phyloP scores from a whole-genome alignment of 176 grass and related monocot species.

The Oryza punctata region DNA sequence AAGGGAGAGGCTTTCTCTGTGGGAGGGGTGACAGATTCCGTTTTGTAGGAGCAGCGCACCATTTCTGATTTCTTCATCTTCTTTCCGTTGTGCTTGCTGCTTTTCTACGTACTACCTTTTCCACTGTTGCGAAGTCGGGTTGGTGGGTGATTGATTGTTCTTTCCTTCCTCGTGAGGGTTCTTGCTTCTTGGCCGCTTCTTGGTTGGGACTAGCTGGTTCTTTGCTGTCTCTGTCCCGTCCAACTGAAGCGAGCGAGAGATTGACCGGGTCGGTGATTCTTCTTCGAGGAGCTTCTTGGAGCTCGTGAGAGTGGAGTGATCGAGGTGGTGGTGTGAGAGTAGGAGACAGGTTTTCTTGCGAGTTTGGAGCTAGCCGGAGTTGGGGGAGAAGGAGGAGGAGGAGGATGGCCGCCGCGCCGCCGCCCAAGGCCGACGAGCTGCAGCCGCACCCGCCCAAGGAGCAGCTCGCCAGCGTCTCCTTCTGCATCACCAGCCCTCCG shows the following conservation, averaged over 20 bases:
- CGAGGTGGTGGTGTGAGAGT: conserved; percentile 1
- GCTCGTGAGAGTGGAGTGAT: neutral
- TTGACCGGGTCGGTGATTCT: neutral
- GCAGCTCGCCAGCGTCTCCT: conserved; percentile 74
- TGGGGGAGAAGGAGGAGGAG: neutral
- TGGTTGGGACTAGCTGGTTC: neutral
- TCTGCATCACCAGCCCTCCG: conserved; percentile 94
- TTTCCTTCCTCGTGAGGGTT: conserved; percentile 10
- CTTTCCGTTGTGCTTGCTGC: neutral
- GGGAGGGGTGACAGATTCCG: conserved; percentile 30
- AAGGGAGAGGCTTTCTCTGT: neutral
- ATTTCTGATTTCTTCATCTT: neutral
- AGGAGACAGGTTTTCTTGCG: conserved; percentile 16
- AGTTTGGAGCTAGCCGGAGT: conserved; percentile 6
- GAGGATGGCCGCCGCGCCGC: conserved; percentile 76
- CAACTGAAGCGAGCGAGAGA: neutral
- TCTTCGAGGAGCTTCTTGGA: neutral
- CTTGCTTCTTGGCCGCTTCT: neutral
- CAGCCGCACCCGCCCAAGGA: conserved; percentile 87
- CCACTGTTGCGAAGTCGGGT: neutral
- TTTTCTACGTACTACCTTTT: neutral
- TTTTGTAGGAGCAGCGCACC: neutral
- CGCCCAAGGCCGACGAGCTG: conserved; percentile 91
- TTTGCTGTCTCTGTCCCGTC: neutral
- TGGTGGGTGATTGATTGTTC: conserved; percentile 11